Percentiles rank a stretch among this genome's conserved stretches.
phyloP scores from a whole-genome alignment of 139 green algal genomes.

The Axilococcus clingmanii region DNA sequence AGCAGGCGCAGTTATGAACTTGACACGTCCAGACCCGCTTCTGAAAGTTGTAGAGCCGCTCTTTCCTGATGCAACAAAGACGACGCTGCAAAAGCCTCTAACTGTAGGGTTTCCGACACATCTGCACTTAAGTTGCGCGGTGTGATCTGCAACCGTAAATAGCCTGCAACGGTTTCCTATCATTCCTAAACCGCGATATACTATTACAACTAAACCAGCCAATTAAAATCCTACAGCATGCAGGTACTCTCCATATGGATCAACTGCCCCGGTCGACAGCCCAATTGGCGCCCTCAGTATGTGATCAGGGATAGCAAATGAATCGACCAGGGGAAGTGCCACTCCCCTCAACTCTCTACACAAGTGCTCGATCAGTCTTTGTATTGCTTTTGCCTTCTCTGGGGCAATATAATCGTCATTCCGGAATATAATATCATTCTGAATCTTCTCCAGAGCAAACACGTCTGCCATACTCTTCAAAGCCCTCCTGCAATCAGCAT shows the following conservation, averaged over 20 bases:
- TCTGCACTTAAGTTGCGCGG: too few species aligned
- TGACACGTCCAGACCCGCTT: too few species aligned
- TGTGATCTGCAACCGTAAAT: too few species aligned
- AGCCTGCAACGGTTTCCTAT: too few species aligned
- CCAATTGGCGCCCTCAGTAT: constrained; percentile 77
- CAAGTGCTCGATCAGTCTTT: constrained; percentile 53
- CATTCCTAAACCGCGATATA: too few species aligned
- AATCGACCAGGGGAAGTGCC: constrained; percentile 55
- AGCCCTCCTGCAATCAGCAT: constrained; percentile 54
- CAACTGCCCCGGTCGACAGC: constrained; percentile 14
- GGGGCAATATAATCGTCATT: constrained; percentile 79
- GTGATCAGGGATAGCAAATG: constrained; percentile 71
- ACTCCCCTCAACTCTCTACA: constrained; percentile 48
- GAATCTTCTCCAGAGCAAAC: constrained; percentile 65
- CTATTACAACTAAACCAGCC: too few species aligned
- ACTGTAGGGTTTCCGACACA: too few species aligned
- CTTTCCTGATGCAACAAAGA: constrained; percentile 3
- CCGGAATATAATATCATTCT: constrained; percentile 55
- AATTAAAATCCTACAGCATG: constrained; percentile 4
- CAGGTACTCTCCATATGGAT: constrained; percentile 32
- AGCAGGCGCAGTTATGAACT: too few species aligned
- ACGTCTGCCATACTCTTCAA: constrained; percentile 64
- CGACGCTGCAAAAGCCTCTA: background rate
- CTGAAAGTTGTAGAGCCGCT: background rate
- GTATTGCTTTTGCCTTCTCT: constrained; percentile 76